Conservation (phyloP, 2,329 filamentous ascomycete species). For the Pseudogymnoascus sp. region DNA sequence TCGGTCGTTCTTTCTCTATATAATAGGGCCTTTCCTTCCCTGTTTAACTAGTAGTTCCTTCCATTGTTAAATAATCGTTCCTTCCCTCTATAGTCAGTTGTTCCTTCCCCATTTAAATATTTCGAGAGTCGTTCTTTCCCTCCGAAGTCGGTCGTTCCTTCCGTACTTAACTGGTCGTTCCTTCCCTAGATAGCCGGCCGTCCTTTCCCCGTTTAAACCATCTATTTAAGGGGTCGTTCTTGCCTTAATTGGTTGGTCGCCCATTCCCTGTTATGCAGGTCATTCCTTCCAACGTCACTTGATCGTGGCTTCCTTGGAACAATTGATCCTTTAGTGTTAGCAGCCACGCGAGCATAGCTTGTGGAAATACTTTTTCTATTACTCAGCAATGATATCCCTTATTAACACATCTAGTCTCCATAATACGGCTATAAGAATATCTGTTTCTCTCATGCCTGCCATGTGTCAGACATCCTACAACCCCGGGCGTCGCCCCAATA, state of each 20-base stretch:
- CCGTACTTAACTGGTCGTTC: not conserved
- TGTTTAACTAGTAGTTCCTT: not conserved
- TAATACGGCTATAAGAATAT: not conserved
- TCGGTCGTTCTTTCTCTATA: not conserved
- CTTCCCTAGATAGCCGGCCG: not conserved
- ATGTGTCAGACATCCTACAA: not conserved
- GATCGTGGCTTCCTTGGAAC: no score
- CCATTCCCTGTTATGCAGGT: not conserved
- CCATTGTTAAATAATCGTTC: not conserved
- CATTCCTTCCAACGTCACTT: not conserved
- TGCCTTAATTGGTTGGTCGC: not conserved
- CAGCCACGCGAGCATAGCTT: not conserved
- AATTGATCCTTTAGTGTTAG: not conserved
- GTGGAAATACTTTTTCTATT: not conserved
- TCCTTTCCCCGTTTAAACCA: not conserved
- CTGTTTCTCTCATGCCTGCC: not conserved
- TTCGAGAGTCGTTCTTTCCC: not conserved
- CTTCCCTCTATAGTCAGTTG: not conserved
- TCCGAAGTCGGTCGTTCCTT: not conserved
- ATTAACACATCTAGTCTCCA: not conserved
- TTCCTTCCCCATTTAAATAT: not conserved
- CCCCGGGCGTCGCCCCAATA: not conserved
- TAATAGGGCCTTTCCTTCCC: not conserved
- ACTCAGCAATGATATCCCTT: not conserved
- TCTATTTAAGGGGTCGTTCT: no score